These are phyloP conservation scores for Meyerozyma guilliermondii DNA, from an alignment of 1,139 yeast genomes.

Conservation along the genomic window DNA sequence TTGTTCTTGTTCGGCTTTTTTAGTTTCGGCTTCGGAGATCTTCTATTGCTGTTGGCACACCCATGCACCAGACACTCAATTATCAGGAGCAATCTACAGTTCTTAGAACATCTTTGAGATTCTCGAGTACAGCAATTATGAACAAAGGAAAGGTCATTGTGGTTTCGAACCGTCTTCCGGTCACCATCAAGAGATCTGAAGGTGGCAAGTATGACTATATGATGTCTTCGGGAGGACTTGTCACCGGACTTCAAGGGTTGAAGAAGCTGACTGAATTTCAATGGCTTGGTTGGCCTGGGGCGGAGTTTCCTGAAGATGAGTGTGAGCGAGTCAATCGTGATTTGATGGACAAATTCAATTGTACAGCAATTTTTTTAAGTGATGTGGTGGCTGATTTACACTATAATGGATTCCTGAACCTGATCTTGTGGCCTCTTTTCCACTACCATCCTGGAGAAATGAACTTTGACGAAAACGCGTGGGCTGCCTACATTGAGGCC, in stretches of 20 bases:
- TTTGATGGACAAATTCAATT: slow-evolving; percentile 71
- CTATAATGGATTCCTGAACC: slow-evolving; percentile 92
- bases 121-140: slow-evolving; percentile 11
- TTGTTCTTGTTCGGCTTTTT: too few relatives aligned
- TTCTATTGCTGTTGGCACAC: neutral
- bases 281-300: slow-evolving; percentile 97
- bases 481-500: slow-evolving; percentile 98
- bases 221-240: slow-evolving; percentile 97
- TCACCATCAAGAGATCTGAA: slow-evolving; percentile 68
- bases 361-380: slow-evolving; percentile 82
- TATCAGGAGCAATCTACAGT: neutral
- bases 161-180: slow-evolving; percentile 92
- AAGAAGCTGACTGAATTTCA: slow-evolving; percentile 82
- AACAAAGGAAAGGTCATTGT: slow-evolving; percentile 72
- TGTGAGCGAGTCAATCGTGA: slow-evolving; percentile 66
- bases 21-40: too few relatives aligned
- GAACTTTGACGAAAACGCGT: slow-evolving; percentile 94
- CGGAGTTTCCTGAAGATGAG: slow-evolving; percentile 79
- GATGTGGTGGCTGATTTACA: slow-evolving; percentile 93
- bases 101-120: neutral
- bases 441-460: slow-evolving; percentile 99
- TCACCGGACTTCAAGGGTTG: slow-evolving; percentile 90
- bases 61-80: neutral
- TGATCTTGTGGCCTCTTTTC: slow-evolving; percentile 94
- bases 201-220: slow-evolving; percentile 63